Conservation (phyloP, 2,329 filamentous ascomycete genomes). For the Talaromyces amestolkiae region DNA sequence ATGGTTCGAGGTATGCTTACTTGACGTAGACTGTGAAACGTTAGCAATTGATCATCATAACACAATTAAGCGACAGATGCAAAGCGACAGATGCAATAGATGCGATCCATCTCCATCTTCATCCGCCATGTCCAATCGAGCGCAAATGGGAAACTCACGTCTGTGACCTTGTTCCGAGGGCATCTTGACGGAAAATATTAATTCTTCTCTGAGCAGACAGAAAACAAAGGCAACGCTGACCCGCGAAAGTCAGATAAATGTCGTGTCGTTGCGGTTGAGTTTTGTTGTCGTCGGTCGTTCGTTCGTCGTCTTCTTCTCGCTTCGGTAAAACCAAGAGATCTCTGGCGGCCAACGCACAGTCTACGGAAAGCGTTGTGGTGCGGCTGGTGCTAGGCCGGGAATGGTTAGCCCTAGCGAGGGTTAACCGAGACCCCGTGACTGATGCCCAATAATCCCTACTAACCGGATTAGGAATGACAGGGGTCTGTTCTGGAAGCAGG, state of each 20-base stretch:
- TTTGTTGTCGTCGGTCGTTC: constrained; percentile 39
- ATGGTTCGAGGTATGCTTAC: constrained; percentile 57
- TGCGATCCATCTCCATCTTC: neutral
- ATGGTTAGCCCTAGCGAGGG: constrained; percentile 38
- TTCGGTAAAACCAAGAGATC: constrained; percentile 26
- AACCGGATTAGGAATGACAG: neutral
- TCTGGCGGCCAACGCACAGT: constrained; percentile 32
- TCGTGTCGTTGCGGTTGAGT: constrained; percentile 35
- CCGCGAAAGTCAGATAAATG: constrained; percentile 35
- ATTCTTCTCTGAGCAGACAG: constrained; percentile 40
- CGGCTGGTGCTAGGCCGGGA: constrained; percentile 35
- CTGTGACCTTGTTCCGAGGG: constrained; percentile 84
- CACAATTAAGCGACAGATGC: no score
- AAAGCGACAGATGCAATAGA: neutral
- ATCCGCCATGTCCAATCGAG: neutral
- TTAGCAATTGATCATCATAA: constrained; percentile 28
- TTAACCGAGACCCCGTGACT: constrained; percentile 37
- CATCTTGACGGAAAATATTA: constrained; percentile 64
- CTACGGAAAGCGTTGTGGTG: constrained; percentile 35
- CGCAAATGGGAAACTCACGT: constrained; percentile 59
- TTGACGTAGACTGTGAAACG: constrained; percentile 74
- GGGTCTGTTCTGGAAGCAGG: neutral
- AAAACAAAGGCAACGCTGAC: constrained; percentile 41
- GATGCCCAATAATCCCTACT: neutral
- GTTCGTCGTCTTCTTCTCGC: constrained; percentile 26